Conservation (phyloP, 2,329 filamentous ascomycete genomes). For the Sphaerulina vaccinii region DNA sequence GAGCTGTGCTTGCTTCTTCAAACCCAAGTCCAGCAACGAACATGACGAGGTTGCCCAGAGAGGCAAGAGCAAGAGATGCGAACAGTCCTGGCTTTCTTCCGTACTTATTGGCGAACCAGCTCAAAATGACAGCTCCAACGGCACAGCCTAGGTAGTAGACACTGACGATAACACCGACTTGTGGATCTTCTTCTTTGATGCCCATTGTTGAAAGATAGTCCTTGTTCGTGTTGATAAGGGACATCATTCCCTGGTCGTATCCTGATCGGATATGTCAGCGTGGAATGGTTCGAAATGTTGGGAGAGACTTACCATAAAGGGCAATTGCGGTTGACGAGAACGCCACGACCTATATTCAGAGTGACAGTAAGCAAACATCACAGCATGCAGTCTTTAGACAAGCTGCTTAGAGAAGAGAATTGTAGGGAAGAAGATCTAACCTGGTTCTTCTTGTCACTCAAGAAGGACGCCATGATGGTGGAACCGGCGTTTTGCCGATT, state of each 20-base stretch:
- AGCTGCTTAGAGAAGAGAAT: slow-evolving; percentile 3
- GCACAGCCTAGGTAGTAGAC: slow-evolving; percentile 64
- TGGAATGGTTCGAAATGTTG: not conserved
- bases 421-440: slow-evolving; percentile 7
- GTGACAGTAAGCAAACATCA: not conserved
- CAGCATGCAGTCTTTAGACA: not conserved
- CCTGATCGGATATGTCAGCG: slow-evolving; percentile 42
- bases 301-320: slow-evolving; percentile 41
- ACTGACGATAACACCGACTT: slow-evolving; percentile 60
- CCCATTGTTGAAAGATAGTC: slow-evolving; percentile 59
- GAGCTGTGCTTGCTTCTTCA: slow-evolving; percentile 33
- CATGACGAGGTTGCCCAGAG: slow-evolving; percentile 60
- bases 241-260: slow-evolving; percentile 48
- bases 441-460: slow-evolving; percentile 27
- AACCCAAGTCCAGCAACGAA: slow-evolving; percentile 56
- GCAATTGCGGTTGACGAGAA: slow-evolving; percentile 56
- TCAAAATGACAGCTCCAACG: slow-evolving; percentile 57
- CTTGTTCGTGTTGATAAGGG: slow-evolving; percentile 55
- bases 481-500: not conserved
- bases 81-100: slow-evolving; percentile 59
- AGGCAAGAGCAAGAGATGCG: slow-evolving; percentile 53
- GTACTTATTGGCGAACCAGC: slow-evolving; percentile 53
- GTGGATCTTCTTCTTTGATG: slow-evolving; percentile 49
- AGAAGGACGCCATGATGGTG: slow-evolving; percentile 14
- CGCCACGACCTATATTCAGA: slow-evolving; percentile 45